Evolutionary conservation across 495 filamentous ascomycete species (phyloP), one percentile per base, ranked within the genome.

Genomic region (Aspergillus bertholletiae): DNA sequence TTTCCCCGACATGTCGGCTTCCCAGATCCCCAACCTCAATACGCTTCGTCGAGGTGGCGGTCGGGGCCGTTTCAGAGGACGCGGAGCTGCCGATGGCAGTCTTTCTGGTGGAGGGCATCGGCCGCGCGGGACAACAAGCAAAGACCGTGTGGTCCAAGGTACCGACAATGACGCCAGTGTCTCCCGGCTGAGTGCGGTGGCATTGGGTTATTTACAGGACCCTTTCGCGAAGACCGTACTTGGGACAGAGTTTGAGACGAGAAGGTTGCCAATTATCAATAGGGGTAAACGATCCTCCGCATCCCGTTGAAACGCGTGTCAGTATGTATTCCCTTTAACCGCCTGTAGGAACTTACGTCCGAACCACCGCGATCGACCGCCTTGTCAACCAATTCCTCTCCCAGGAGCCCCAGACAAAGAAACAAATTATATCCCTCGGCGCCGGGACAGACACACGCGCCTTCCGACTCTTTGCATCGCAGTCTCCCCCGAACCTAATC

Each of bases 101-200:
- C 20, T 21, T 20, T 15, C 32, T 22, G 67, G 68, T 24, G 65
- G 64, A 51, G 60, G 67, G 7, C 61, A 63, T 35, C 26, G 51
- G 23, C 17, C 37, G 15, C 48, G 56, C 17, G 55, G 71, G 57
- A 20, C 54, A 46, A 72, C 76, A 23, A 67, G 67, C 46, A 75
- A 75, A 46, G 83, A 88, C 62, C 67, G 68, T 23, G 80, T 86
- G 13, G 86, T 97, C 46, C 92, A 96, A 70, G 81, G 85, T 49
- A 98, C 94, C 15, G 94, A 98, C 71, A 84, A 86, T 60, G 94
- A 98, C 76, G 94, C 94, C 44, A 88, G 89, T 56, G 82, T 89
- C 23, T 96, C 90, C 24, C 83, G 95, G 9, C 71, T 95, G 69
- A 96, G 92, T 63, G 93, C 92, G 12, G 91, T 96, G 12, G 77